Percentiles rank a stretch among this genome's conserved stretches.
phyloP scores from a whole-genome alignment of 2,329 filamentous ascomycete genomes.

The Hortaea werneckii region DNA sequence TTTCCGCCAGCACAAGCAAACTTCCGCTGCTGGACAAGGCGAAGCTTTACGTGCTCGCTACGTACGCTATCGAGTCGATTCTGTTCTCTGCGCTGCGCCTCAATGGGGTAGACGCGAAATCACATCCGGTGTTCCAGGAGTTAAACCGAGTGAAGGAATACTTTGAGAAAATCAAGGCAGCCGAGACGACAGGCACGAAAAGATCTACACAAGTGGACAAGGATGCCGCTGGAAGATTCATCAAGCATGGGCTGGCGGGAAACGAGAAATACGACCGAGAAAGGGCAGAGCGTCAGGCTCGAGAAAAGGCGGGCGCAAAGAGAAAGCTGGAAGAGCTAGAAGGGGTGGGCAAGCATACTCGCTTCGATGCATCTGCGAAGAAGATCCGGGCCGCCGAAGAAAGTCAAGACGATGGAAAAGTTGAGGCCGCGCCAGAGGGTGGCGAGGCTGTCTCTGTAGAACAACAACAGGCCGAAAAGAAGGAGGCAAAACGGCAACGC shows the following conservation, averaged over 20 bases:
- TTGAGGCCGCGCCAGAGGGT: neutral
- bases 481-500: slow-evolving; percentile 9
- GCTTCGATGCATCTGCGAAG: slow-evolving; percentile 25
- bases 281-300: slow-evolving; percentile 25
- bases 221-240: slow-evolving; percentile 67
- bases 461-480: slow-evolving; percentile 4
- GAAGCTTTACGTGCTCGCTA: slow-evolving; percentile 79
- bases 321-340: slow-evolving; percentile 26
- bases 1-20: slow-evolving; percentile 62
- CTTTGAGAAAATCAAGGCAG: slow-evolving; percentile 78
- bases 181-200: slow-evolving; percentile 53
- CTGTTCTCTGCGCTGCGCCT: slow-evolving; percentile 76
- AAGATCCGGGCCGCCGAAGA: slow-evolving; percentile 21
- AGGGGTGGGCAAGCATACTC: slow-evolving; percentile 22
- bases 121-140: slow-evolving; percentile 77
- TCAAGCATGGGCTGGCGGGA: slow-evolving; percentile 63
- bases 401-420: slow-evolving; percentile 3
- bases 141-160: slow-evolving; percentile 81
- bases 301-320: slow-evolving; percentile 27
- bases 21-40: slow-evolving; percentile 89
- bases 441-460: neutral
- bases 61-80: slow-evolving; percentile 83
- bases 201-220: slow-evolving; percentile 56
- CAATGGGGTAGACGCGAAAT: slow-evolving; percentile 68
- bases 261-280: slow-evolving; percentile 37